Base-by-base conservation (phyloP, 2,329 filamentous ascomycete genomes). In the Chrysoporthe austroafricana region DNA sequence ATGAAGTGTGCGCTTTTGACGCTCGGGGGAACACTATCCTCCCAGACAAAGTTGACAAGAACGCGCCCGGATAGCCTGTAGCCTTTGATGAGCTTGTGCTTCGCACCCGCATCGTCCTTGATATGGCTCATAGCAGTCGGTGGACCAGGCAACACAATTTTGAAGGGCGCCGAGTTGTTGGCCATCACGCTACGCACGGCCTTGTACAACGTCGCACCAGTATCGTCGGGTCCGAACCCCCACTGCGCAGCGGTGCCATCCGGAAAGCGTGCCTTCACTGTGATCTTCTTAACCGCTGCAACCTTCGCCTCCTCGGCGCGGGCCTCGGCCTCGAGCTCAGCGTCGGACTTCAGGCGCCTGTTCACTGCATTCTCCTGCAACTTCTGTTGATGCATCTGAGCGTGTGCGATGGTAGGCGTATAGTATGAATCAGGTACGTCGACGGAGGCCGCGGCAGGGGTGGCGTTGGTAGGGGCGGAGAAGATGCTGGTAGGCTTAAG, bases 241-340 rank as follows among this genome's bases (percentile, higher is more conserved):
- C 90, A 90, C 63, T 93, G 88, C 43, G 94, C 88, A 64, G 90
- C 89, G 67, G 89, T 91, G 73, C 94, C 92, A 76, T 98, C 94
- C 0, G 95, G 95, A 73, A 97, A 94, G 36, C 94, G 91, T 61
- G 97, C 86, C 71, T 92, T 93, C 71, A 98, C 84, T 39, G 88
- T 85, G 43, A 97, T 86, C 43, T 87, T 86, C 62, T 86, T 88
- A 69, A 94, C 84, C 5, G 86, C 84, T 5, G 89, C 85, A 1
- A 94, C 81, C 70, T 84, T 90, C 42, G 89, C 88, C 59, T 87
- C 86, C 63, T 90, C 88, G 32, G 87, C 89, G 5, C 86, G 83
- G 44, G 88, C 89, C 71, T 89, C 88, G 34, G 90, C 89, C 46
- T 89, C 90, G 13, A 96, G 82, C 76, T 98, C 95, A 44, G 87